phyloP scores from a whole-genome alignment of 129 eudicot species.

The Ambrosia artemisiifolia region DNA sequence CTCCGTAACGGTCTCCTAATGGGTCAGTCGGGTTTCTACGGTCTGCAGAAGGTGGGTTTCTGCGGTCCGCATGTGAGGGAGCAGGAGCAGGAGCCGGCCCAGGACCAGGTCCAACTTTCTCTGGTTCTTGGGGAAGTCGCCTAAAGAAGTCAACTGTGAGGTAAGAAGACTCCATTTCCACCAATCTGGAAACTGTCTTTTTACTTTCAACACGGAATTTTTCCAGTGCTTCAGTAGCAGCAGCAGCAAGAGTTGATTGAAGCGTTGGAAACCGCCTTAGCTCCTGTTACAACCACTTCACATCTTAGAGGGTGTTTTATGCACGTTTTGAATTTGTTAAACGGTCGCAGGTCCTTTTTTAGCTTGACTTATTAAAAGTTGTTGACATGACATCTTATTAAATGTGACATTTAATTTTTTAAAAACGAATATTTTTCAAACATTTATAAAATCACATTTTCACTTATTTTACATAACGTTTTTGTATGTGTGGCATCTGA shows the following conservation, averaged over 20 bases:
- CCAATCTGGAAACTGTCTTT: slow-evolving; percentile 77
- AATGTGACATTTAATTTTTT: neutral
- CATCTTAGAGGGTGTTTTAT: neutral
- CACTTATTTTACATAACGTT: neutral
- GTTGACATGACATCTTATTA: neutral
- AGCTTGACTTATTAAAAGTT: neutral
- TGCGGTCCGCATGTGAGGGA: slow-evolving; percentile 33
- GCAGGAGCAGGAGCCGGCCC: slow-evolving; percentile 5
- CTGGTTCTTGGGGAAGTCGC: slow-evolving; percentile 87
- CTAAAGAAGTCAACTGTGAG: slow-evolving; percentile 91
- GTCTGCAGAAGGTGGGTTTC: slow-evolving; percentile 33
- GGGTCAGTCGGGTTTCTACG: slow-evolving; percentile 43
- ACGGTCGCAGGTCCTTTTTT: neutral
- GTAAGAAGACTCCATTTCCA: slow-evolving; percentile 96
- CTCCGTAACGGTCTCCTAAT: slow-evolving; percentile 63
- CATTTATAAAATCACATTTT: neutral
- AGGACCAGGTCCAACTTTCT: slow-evolving; percentile 31
- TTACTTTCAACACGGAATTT: slow-evolving; percentile 83
- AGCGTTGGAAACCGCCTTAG: slow-evolving; percentile 81
- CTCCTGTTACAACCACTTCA: slow-evolving; percentile 49
- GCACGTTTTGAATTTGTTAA: neutral
- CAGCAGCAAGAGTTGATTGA: slow-evolving; percentile 71
- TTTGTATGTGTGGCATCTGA: neutral
- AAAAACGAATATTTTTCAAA: neutral
- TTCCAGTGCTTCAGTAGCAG: slow-evolving; percentile 76